Conservation (phyloP, 2,329 filamentous ascomycete genomes). For the Neocucurbitaria cava region DNA sequence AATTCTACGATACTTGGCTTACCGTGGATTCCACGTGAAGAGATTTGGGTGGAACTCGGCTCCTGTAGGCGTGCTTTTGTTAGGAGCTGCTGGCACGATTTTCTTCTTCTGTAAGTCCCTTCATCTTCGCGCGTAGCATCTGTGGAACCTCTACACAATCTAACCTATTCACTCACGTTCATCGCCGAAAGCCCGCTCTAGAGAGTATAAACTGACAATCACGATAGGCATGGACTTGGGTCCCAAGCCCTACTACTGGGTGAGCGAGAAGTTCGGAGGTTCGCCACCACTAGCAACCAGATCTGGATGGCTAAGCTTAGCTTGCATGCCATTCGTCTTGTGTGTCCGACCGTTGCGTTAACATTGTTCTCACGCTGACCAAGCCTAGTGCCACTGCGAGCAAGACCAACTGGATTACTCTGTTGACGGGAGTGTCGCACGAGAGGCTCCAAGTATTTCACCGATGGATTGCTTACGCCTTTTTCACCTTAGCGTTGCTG, state of each 20-base stretch:
- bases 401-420: conserved; percentile 65
- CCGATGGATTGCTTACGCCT: conserved; percentile 49
- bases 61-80: conserved; percentile 31
- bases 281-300: conserved; percentile 40
- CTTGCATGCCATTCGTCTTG: conserved; percentile 38
- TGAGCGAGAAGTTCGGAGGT: conserved; percentile 20
- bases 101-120: conserved; percentile 35
- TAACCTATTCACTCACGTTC: background rate
- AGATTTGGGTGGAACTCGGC: conserved; percentile 35
- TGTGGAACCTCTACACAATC: background rate
- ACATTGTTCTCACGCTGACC: background rate
- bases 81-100: conserved; percentile 27
- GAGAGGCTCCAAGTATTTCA: conserved; percentile 60
- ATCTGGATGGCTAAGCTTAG: conserved; percentile 40
- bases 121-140: background rate
- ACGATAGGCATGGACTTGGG: conserved; percentile 25
- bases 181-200: background rate
- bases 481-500: conserved; percentile 63
- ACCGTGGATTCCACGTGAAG: conserved; percentile 34
- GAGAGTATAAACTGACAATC: no score
- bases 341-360: conserved; percentile 3
- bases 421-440: conserved; percentile 62
- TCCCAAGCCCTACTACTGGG: conserved; percentile 32
- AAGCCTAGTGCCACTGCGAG: conserved; percentile 51
- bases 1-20: conserved; percentile 33